Evolutionary conservation across 139 green algal species (phyloP), one percentile per base, ranked within the genome.

Genomic region (Asterochloris sp.): DNA sequence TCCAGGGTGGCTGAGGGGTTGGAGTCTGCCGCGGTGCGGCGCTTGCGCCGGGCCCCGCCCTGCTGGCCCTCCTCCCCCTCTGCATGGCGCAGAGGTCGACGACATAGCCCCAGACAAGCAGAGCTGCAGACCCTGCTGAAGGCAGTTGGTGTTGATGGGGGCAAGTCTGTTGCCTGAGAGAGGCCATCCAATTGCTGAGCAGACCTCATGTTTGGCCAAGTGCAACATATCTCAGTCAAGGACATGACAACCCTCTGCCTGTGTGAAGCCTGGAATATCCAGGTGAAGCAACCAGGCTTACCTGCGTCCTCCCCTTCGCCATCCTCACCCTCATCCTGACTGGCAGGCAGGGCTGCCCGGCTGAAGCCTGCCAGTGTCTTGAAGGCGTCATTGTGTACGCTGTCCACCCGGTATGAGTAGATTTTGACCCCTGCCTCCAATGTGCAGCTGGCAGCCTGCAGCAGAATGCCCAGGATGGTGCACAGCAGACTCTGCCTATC

Each of bases 391-490:
- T 88, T 93, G 86, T 97, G 94, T 23, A 96, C 90, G 11, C 86
- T 91, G 83, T 98, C 95, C 27, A 98, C 95, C 38, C 95, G 88
- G 81, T 89, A 91, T 13, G 93, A 92, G 83, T 98, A 98, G 83
- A 98, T 98, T 63, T 94, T 94, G 28, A 98, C 92, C n/a, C 95
- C 92, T 2, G 95, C 95, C 71, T 98, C 95, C 61, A 98, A 87
- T 11, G 94, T 97, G 47, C 93, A 92, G 62, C 85, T 92, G 27
- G 94, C 93, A 29, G 94, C 38, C 38, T 54, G 38, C 38, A 54
- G 38, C 6, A 6, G 38, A 54, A 54, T 54, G 38, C 38, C 38
- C 38, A 54, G 38, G 38, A 54, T 54, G 38, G 38, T 54, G 38
- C 38, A 54, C 38, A 54, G 38, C 38, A n/a, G 38, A 54, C 38